Evolutionary conservation across 176 grass and related monocot species (phyloP).

Genomic region (Luzula sylvatica): DNA sequence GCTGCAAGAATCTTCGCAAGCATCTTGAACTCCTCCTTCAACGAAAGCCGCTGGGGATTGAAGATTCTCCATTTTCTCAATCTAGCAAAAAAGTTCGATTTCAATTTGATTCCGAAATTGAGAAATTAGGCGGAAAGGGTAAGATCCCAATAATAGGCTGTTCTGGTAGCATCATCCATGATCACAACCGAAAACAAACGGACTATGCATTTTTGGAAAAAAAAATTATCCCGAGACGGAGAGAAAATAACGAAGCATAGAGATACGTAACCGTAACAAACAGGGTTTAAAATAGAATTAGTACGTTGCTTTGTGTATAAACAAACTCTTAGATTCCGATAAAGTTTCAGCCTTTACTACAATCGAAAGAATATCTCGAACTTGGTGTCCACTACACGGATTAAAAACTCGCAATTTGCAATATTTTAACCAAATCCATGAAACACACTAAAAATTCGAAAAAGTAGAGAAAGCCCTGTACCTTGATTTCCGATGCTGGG

Average conservation of each 20-base stretch:
- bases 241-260: neutral
- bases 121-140: neutral
- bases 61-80: conserved; percentile 55
- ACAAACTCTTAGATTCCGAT: neutral
- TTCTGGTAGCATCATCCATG: conserved; percentile 13
- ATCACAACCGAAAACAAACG: neutral
- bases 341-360: conserved; percentile 5
- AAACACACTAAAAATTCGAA: conserved; percentile 1
- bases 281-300: neutral
- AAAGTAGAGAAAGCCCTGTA: neutral
- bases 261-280: neutral
- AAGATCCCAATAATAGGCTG: conserved; percentile 16
- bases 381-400: conserved; percentile 8
- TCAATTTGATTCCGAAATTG: neutral
- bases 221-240: neutral
- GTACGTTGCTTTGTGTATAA: neutral
- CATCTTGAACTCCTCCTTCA: conserved; percentile 87
- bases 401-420: neutral
- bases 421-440: neutral
- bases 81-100: conserved; percentile 21
- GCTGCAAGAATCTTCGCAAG: conserved; percentile 88
- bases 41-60: conserved; percentile 79
- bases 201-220: neutral
- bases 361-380: conserved; percentile 13
- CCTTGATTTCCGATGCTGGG: neutral